Base-by-base conservation (phyloP, 305 asterid genomes). In the Nicotiana rustica region DNA sequence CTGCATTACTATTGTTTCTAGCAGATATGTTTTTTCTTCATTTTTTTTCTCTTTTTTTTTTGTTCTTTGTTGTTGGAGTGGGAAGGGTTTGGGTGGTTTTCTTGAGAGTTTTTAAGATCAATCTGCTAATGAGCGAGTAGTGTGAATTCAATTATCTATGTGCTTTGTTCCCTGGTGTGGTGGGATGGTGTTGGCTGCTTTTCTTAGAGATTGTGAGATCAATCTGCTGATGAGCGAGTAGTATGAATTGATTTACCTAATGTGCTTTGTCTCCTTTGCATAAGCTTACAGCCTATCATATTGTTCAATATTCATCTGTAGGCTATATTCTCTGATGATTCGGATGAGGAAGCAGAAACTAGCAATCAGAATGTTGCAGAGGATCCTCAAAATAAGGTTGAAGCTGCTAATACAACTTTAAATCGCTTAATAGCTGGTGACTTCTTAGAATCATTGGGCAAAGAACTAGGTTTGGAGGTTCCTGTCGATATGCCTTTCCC, bases 251-350 rank as follows among this genome's bases (percentile, higher is more conserved):
- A 14, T 49, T 49, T 75, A 17, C 29, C 21, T 52, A 7, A 15
- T 29, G 79, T 75, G 79, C 64, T 49, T 25, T 49, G 64, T 29
- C 29, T 73, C 8, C 60, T 49, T 73, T 49, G 44, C 64, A 6
- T 49, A 25, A 49, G 15, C 38, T 73, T 73, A 73, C 79, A 49
- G 60, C 79, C 52, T 73, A 19, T 73, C 13, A 6, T 49, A 73
- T 73, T 73, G 79, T 10, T 21, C 25, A 71, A 75, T 75, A 75
- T 75, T 49, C 64, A 8, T 75, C 12, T 89, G 86, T 83, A 96
- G 99, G 98, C 98, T 59, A 96, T 96, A 76, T 96, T 96, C 82
- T 96, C 98, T 52, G 99, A 96, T 87, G 99, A 94, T 75, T 91
- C 96, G 7, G 98, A 96, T 68, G 98, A 89, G 49, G 99, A 94